Evolutionary conservation across 2,329 filamentous ascomycete genomes (phyloP), one percentile per base, ranked within the genome.

Genomic region (Clarireedia monteithiana): DNA sequence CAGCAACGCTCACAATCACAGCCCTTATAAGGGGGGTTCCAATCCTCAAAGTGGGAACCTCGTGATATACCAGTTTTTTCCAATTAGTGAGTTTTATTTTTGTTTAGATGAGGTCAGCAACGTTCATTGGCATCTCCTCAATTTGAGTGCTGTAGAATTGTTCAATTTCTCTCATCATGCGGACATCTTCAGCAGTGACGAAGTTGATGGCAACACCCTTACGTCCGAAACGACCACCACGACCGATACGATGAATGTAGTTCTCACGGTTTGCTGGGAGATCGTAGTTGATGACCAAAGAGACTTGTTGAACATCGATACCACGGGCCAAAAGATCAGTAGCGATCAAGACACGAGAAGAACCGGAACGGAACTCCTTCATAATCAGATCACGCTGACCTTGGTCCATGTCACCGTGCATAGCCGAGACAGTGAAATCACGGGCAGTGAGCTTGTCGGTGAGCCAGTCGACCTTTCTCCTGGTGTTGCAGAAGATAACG

Each of bases 161-260:
- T 77, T 99, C 94, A 69, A 99, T 99, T 78, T 99, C 94, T 75
- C 94, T 86, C 89, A 99, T 95, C 89, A 99, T 97, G 76, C 92
- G 91, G 71, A 99, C 94, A 77, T 99, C 94, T 66, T 99, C 94
- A 69, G 91, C 90, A 61, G 92, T 97, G 74, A 99, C 94, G 75
- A 99, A 99, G 89, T 99, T 99, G 84, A 99, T 99, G 71, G 94
- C 94, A 75, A 99, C 94, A 87, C 94, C 94, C 87, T 99, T 99
- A 77, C 94, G 91, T 77, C 94, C 94, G 81, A 99, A 99, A 82
- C 94, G 91, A 79, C 94, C 94, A 80, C 91, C 91, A 85, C 94
- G 92, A 84, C 94, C 94, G 72, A 99, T 99, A 74, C 94, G 89
- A 80, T 99, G 94, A 72, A 99, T 99, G 85, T 99, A 99, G 85